Evolutionary conservation across 2,329 filamentous ascomycete species (phyloP).

Genomic region (Cercospora zeae-maydis): DNA sequence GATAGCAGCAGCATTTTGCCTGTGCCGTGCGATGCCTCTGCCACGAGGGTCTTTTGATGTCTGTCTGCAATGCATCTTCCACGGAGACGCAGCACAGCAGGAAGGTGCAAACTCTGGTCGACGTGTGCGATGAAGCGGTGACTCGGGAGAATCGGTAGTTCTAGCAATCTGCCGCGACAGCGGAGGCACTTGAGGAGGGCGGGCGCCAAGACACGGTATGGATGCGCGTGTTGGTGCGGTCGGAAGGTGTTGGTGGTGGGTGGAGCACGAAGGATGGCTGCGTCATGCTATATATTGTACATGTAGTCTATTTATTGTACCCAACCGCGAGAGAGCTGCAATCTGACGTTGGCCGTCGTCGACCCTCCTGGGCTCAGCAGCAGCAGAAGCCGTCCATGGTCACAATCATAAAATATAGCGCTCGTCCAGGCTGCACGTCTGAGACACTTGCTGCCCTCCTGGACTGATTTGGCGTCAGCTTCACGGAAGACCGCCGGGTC

Average conservation of each 20-base stretch:
- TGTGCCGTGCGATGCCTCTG: not conserved
- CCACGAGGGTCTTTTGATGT: not conserved
- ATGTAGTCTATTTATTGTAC: too few species aligned
- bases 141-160: not conserved
- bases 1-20: not conserved
- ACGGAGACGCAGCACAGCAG: too few species aligned
- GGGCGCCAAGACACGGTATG: not conserved
- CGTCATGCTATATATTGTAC: conserved; percentile 1
- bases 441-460: not conserved
- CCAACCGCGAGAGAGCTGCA: not conserved
- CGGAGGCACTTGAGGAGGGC: not conserved
- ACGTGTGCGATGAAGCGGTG: not conserved
- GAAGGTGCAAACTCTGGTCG: not conserved
- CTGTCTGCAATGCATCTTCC: too few species aligned
- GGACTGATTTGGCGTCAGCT: not conserved
- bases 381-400: too few species aligned
- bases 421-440: not conserved
- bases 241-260: not conserved
- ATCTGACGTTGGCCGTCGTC: not conserved
- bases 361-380: too few species aligned
- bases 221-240: not conserved
- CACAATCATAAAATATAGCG: not conserved
- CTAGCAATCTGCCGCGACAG: not conserved
- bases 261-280: not conserved
- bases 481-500: not conserved